Conservation (phyloP, 768 basidiomycete genomes). For the Naganishia vishniacii region DNA sequence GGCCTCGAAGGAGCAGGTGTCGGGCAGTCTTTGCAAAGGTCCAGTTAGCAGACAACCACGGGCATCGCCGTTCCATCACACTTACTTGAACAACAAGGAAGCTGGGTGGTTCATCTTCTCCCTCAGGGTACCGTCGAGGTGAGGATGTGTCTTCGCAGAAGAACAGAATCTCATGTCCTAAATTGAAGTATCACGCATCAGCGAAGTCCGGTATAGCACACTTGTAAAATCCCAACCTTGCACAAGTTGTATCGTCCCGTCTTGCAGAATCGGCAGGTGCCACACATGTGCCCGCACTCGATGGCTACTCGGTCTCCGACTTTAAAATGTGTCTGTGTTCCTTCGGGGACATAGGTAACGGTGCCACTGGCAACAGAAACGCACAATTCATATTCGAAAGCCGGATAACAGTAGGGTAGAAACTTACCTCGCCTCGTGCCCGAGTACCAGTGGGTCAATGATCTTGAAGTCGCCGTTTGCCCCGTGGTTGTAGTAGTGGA, state of each 20-base stretch:
- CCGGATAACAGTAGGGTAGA: too few species aligned
- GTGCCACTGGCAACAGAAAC: not conserved
- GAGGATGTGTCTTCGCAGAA: conserved; percentile 84
- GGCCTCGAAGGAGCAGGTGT: conserved; percentile 31
- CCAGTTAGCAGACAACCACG: not conserved
- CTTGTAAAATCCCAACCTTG: conserved; percentile 39
- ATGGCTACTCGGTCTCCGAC: conserved; percentile 49
- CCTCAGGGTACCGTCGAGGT: conserved; percentile 86
- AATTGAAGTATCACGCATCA: not conserved
- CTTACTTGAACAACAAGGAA: conserved; percentile 78
- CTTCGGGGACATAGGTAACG: conserved; percentile 10
- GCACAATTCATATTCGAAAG: too few species aligned
- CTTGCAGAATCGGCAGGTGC: conserved; percentile 52
- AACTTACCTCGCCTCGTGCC: conserved; percentile 60
- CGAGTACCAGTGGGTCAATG: conserved; percentile 78
- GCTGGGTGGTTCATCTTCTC: conserved; percentile 82
- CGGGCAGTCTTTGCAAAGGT: conserved; percentile 18
- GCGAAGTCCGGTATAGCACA: not conserved
- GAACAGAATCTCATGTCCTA: conserved; percentile 70
- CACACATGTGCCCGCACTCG: conserved; percentile 48
- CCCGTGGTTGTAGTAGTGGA: conserved; percentile 84
- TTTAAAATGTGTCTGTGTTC: conserved; percentile 30
- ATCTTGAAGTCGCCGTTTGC: conserved; percentile 89
- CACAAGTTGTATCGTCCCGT: conserved; percentile 86
- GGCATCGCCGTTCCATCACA: conserved; percentile 29